These are phyloP conservation scores for Aspergillus vadensis DNA, from an alignment of 2,329 filamentous ascomycete species.

Conservation along the genomic window DNA sequence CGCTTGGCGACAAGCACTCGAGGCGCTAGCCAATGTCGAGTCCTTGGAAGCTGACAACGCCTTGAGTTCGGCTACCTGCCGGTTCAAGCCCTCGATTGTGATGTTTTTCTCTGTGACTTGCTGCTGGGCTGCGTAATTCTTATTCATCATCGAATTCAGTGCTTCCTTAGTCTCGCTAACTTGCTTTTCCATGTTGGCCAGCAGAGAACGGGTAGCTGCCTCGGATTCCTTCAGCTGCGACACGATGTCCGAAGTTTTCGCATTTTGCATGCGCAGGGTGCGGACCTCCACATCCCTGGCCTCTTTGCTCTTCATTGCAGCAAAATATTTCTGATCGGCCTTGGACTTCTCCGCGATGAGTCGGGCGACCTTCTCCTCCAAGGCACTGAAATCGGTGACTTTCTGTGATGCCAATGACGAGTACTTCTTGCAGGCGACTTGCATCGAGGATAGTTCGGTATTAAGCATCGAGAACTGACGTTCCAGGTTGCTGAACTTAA, in stretches of 20 bases:
- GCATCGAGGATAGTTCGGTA: conserved; percentile 84
- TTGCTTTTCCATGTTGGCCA: conserved; percentile 89
- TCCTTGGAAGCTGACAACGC: conserved; percentile 77
- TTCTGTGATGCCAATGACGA: conserved; percentile 84
- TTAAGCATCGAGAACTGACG: conserved; percentile 82
- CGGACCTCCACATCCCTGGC: conserved; percentile 78
- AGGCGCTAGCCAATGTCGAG: conserved; percentile 64
- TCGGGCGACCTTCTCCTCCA: conserved; percentile 76
- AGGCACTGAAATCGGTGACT: conserved; percentile 70
- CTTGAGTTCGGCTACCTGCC: conserved; percentile 76
- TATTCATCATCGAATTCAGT: conserved; percentile 67
- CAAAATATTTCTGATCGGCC: conserved; percentile 97
- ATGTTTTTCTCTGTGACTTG: conserved; percentile 70
- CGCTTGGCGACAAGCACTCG: conserved; percentile 60
- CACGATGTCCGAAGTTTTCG: conserved; percentile 91
- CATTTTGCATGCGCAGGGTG: conserved; percentile 76
- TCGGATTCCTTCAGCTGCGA: conserved; percentile 91
- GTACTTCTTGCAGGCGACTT: conserved; percentile 86
- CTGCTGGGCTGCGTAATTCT: conserved; percentile 75
- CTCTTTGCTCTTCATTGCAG: conserved; percentile 91
- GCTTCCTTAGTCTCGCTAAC: conserved; percentile 78
- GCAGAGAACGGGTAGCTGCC: conserved; percentile 69
- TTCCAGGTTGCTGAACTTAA: conserved; percentile 73
- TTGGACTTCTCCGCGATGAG: conserved; percentile 88
- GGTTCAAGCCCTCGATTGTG: conserved; percentile 69